Evolutionary conservation across 257 asterid genomes (phyloP), one percentile per base, ranked within the genome.

Genomic region (Penstemon eatonii): DNA sequence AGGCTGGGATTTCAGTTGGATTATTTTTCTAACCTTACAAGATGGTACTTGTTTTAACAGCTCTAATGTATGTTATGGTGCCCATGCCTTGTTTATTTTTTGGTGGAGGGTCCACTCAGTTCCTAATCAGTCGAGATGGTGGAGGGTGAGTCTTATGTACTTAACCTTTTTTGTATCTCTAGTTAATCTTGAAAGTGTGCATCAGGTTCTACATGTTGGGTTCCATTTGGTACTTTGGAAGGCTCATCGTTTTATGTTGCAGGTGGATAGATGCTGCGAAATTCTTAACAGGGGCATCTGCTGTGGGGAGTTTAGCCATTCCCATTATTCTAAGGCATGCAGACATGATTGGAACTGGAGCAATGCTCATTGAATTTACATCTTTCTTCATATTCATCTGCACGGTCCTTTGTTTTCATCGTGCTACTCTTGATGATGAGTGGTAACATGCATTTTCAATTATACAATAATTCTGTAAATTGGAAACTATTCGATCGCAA

Each of bases 71-170:
- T 73, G 96, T 94, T 50, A 60, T 94, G 68, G 99, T 94, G 73
- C 99, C 97, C 49, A 91, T 94, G 99, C 96, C 99, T 33, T 94
- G 97, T 74, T 74, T 94, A 56, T 94, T 94, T 80, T 94, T 94
- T 68, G 97, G 98, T 37, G 98, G 96, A 67, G 99, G 99, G 42
- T 83, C 98, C 64, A 94, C 95, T 72, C 98, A 87, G 79, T 91
- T 89, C 83, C 84, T 91, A 66, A 82, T 80, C 59, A 94, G 98
- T 73, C 91, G 96, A 58, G 99, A 94, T 59, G 98, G 97, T 59
- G 99, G 95, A 18, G 97, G 97, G 98, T 94, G 79, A 82, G 96
- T 76, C 64, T 67, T 55, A 59, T 42, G 51, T 54, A 12, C 10
- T 41, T 47, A 0, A 2, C 33, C 2, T 25, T 25, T 25, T 25